These are phyloP conservation scores for Phialophora tarda DNA, from an alignment of 2,329 filamentous ascomycete genomes.

Conservation along the genomic window DNA sequence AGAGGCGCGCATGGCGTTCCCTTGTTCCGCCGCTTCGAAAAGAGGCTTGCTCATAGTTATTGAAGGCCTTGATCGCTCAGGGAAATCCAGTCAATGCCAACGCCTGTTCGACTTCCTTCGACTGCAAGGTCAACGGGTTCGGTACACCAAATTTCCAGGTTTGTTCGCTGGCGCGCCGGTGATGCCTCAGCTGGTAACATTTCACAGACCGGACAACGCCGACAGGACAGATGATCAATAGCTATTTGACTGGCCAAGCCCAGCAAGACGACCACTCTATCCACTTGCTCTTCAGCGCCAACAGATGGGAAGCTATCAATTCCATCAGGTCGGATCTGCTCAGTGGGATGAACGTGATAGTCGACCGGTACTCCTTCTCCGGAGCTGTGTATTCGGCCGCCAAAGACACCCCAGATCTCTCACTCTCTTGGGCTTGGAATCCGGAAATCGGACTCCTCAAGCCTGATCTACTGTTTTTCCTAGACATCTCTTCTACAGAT, in stretches of 20 bases:
- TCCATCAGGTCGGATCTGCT: slow-evolving; percentile 58
- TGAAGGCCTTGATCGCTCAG: slow-evolving; percentile 86
- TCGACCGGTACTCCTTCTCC: slow-evolving; percentile 94
- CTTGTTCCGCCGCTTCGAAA: background rate
- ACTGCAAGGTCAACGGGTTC: slow-evolving; percentile 58
- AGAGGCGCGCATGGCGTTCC: background rate
- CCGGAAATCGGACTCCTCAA: slow-evolving; percentile 86
- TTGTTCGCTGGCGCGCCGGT: slow-evolving; percentile 26
- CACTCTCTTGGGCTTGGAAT: slow-evolving; percentile 78
- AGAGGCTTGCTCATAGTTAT: slow-evolving; percentile 77
- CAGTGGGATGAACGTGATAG: slow-evolving; percentile 74
- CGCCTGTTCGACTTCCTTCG: slow-evolving; percentile 64
- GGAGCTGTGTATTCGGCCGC: slow-evolving; percentile 92
- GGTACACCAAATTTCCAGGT: slow-evolving; percentile 72
- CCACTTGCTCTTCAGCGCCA: slow-evolving; percentile 87
- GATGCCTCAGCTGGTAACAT: slow-evolving; percentile 9
- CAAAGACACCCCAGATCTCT: slow-evolving; percentile 73
- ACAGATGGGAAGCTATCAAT: slow-evolving; percentile 75
- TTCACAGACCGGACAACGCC: slow-evolving; percentile 75
- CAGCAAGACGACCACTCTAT: slow-evolving; percentile 87
- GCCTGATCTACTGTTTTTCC: slow-evolving; percentile 85
- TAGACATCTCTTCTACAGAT: slow-evolving; percentile 76
- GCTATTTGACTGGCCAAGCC: slow-evolving; percentile 73
- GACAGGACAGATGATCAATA: slow-evolving; percentile 85
- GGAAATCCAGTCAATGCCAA: slow-evolving; percentile 89